A percentile compares a stretch with the other conserved stretches of the same genome.
Conservation (phyloP, 768 basidiomycete species). For the Porpolomopsis calyptriformis region DNA sequence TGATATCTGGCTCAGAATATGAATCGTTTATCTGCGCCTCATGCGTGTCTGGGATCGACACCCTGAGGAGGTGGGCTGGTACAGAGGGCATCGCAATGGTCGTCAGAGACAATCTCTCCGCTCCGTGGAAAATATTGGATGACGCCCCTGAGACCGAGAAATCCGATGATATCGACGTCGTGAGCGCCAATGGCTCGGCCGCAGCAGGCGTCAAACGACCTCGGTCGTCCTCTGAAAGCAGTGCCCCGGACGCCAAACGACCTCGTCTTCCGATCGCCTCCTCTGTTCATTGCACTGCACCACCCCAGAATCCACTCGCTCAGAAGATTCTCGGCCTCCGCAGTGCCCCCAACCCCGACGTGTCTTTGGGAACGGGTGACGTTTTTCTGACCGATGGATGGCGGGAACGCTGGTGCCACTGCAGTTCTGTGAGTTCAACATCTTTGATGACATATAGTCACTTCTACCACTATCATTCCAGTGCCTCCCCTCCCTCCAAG, state of each 20-base stretch:
- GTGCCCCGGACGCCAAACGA: slow-evolving; percentile 29
- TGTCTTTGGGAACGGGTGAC: slow-evolving; percentile 50
- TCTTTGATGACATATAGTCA: slow-evolving; percentile 4
- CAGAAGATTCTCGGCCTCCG: slow-evolving; percentile 33
- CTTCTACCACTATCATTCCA: slow-evolving; percentile 18
- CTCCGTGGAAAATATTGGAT: slow-evolving; percentile 46
- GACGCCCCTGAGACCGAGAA: slow-evolving; percentile 8
- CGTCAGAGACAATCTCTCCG: slow-evolving; percentile 33
- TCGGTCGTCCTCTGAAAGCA: slow-evolving; percentile 27
- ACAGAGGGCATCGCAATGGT: slow-evolving; percentile 61
- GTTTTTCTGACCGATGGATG: slow-evolving; percentile 67
- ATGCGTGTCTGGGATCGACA: slow-evolving; percentile 49
- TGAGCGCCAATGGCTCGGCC: slow-evolving; percentile 16
- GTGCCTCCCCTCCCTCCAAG: slow-evolving; percentile 50
- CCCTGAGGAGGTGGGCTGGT: slow-evolving; percentile 54
- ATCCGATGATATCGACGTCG: slow-evolving; percentile 21
- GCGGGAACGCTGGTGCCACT: slow-evolving; percentile 73
- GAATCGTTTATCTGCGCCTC: slow-evolving; percentile 63
- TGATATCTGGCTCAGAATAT: slow-evolving; percentile 60
- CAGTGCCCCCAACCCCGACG: slow-evolving; percentile 11
- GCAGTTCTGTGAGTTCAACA: slow-evolving; percentile 37
- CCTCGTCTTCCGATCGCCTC: slow-evolving; percentile 19
- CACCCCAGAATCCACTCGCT: slow-evolving; percentile 35
- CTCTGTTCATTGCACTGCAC: slow-evolving; percentile 42
- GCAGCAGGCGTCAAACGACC: slow-evolving; percentile 40